Evolutionary conservation across 139 green algal genomes (phyloP).

Genomic region (Chlamydomonas incerta): DNA sequence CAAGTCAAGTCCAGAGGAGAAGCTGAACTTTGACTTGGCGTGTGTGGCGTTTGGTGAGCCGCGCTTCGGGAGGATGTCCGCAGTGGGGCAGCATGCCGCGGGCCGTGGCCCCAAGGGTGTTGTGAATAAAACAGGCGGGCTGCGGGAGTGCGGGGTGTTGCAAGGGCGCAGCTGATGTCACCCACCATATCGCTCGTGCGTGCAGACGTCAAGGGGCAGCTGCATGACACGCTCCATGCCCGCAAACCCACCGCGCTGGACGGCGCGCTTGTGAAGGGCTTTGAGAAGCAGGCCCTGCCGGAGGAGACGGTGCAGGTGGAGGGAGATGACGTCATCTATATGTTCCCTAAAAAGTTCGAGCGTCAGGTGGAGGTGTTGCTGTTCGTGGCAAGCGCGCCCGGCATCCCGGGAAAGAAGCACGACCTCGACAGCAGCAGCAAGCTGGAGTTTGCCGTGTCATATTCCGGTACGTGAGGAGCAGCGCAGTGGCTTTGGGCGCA

Average conservation of each 20-base stretch:
- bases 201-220: slow-evolving; percentile 28
- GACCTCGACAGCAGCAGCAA: slow-evolving; percentile 44
- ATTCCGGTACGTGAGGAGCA: slow-evolving; percentile 35
- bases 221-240: slow-evolving; percentile 44
- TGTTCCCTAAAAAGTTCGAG: slow-evolving; percentile 53
- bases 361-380: slow-evolving; percentile 47
- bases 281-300: slow-evolving; percentile 43
- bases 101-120: too few relatives aligned
- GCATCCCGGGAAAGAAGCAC: slow-evolving; percentile 44
- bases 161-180: too few relatives aligned
- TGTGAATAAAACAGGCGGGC: too few relatives aligned
- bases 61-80: too few relatives aligned
- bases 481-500: too few relatives aligned
- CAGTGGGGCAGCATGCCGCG: too few relatives aligned
- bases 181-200: neutral
- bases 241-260: slow-evolving; percentile 56
- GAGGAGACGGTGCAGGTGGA: slow-evolving; percentile 39
- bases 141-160: too few relatives aligned
- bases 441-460: slow-evolving; percentile 48
- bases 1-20: slow-evolving; percentile 33
- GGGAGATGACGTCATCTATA: slow-evolving; percentile 58
- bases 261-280: slow-evolving; percentile 42
- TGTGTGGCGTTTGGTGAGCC: slow-evolving; percentile 46
- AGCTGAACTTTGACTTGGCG: slow-evolving; percentile 24
- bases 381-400: slow-evolving; percentile 46